Evolutionary conservation across 2,329 filamentous ascomycete species (phyloP), one percentile per base, ranked within the genome.

Genomic region (Parascedosporium putredinis): DNA sequence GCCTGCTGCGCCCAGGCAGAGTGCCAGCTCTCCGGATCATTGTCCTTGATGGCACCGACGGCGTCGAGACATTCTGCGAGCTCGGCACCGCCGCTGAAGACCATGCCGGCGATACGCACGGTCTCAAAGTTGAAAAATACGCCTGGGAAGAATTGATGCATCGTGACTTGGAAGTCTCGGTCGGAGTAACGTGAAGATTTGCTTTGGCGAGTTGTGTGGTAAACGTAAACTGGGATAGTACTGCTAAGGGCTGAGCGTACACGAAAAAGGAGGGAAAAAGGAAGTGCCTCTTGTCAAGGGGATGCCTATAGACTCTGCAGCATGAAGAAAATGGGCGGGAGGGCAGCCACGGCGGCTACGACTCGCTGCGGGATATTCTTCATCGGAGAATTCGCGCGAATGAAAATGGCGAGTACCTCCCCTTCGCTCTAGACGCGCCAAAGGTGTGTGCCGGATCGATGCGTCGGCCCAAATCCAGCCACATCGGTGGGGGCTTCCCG

Each of bases 101-200:
- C 25, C 31, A 46, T 52, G 27, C 51, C 51, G 5, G 40, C 18
- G 20, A 52, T 50, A 23, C 51, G 51, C 12, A 50, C 43, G 12
- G 47, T 40, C 47, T 52, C 47, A 20, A 52, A 52, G 43, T 52
- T 40, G 46, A 52, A 52, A 42, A 52, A 50, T 4, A 40, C 31
- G 10, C 47, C 45, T 29, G 36, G 49, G 53, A 64, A 65, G 46
- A 66, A 56, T 44, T 56, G 55, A 51, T 59, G 55, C 59, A 67
- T 66, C 20, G 51, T 58, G 45, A 44, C 20, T 23, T 45, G 43
- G 20, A 9, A 44, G 23, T 29, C 16, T 31, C 25, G 23, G 43
- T n/a, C n/a, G n/a, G n/a, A n/a, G n/a, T 42, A 42, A 23, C 10
- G 38, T 12, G 38, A 4, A 12, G 31, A 12, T 33, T n/a, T 8